Evolutionary conservation across 129 eudicot genomes (phyloP).

Genomic region (Ambrosia artemisiifolia): DNA sequence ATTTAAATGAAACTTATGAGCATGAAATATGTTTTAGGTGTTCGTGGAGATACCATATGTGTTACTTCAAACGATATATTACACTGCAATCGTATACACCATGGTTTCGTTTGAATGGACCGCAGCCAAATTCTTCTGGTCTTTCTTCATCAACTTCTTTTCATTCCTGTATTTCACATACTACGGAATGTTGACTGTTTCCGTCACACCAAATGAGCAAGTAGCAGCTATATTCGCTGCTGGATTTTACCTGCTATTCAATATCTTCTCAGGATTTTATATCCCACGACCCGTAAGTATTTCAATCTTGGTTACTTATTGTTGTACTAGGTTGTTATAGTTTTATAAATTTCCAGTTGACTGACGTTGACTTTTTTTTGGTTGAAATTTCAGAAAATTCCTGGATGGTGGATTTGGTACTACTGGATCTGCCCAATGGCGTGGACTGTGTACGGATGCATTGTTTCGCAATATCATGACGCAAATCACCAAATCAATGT

Average conservation of each 20-base stretch:
- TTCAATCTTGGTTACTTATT: background rate
- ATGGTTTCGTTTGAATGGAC: slow-evolving; percentile 83
- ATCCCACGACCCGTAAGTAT: slow-evolving; percentile 73
- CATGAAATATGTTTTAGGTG: slow-evolving; percentile 37
- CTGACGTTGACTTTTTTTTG: background rate
- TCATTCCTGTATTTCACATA: slow-evolving; percentile 75
- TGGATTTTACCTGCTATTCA: slow-evolving; percentile 61
- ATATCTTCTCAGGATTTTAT: slow-evolving; percentile 74
- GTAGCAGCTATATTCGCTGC: slow-evolving; percentile 78
- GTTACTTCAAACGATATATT: slow-evolving; percentile 49
- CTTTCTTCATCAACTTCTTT: slow-evolving; percentile 57
- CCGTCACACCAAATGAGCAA: slow-evolving; percentile 76
- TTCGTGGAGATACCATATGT: slow-evolving; percentile 77
- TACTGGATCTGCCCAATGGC: slow-evolving; percentile 84
- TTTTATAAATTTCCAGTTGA: background rate
- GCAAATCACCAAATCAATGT: slow-evolving; percentile 34
- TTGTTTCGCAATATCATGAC: slow-evolving; percentile 66
- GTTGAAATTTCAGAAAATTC: slow-evolving; percentile 53
- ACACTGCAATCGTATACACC: slow-evolving; percentile 55
- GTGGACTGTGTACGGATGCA: slow-evolving; percentile 72
- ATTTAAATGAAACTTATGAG: background rate
- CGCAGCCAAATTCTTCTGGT: slow-evolving; percentile 65
- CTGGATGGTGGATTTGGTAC: slow-evolving; percentile 86
- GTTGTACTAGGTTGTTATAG: background rate
- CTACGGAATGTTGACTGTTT: slow-evolving; percentile 82